Base-by-base conservation (phyloP, 345 rosid genomes). In the Eucalyptus urophylla region DNA sequence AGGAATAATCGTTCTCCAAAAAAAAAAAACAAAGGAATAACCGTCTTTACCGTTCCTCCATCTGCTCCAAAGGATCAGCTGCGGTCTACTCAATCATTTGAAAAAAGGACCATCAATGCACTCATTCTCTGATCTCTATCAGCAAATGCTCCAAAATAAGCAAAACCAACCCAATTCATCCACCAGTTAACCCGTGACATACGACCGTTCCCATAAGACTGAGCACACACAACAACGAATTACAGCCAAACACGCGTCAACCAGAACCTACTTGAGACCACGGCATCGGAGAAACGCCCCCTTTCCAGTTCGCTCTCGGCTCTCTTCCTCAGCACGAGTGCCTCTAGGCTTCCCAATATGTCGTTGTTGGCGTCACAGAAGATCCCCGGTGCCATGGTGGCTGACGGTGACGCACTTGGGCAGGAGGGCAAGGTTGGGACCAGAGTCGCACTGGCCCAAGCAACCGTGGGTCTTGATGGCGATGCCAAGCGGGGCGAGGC, bases 361-460 rank as follows among this genome's bases (percentile, higher is more conserved):
- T 91, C 92, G 8, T 92, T 93, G 54, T 86, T 94, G 56, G 65
- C 62, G 37, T 91, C 90, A 89, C 89, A 93, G 27, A 95, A 31
- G 65, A 96, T 86, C 86, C 94, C 94, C 92, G 7, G 99, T 96
- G 88, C 93, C 94, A 87, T 97, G 95, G 90, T 96, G 97, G 24
- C 93, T 90, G 40, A 96, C 89, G 80, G 95, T 40, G 89, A 95
- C 88, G 49, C 95, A 98, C 80, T 92, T 91, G n/a, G 99, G 99
- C 11, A 96, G 93, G 88, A 94, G 89, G 80, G 89, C 96, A 88
- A 93, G 92, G 92, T 97, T 97, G 33, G 99, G 98, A 49, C 98
- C 96, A 14, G 97, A 90, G 76, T 98, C 96, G 91, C 97, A 96
- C 10, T 94, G 94, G 89, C 98, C 99, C 72, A 96, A 92, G 92